Base-by-base conservation (phyloP, 2,329 filamentous ascomycete species). In the Colletotrichum orbiculare region DNA sequence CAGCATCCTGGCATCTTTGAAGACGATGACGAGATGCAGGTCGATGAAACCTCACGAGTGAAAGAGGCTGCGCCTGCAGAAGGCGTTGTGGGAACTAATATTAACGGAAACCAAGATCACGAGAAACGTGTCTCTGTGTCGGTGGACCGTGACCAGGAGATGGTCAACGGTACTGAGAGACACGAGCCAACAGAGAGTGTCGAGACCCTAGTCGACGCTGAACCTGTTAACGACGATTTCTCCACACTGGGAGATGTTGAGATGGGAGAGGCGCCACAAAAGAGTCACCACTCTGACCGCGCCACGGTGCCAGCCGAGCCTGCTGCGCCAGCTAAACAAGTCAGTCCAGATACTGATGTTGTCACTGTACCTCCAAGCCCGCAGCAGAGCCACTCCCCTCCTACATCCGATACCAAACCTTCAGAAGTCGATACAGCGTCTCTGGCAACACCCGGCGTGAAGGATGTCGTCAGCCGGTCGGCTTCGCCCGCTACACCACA, bases 361-460 rank as follows among this genome's bases (percentile, higher is more conserved):
- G 71, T 76, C 2, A 83, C 81, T 2, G 81, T 79, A 35, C 75
- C 76, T 2, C 76, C 75, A 2, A 85, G 82, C 61, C 75, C 75
- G n/a, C 78, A 78, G 54, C 76, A 75, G 13, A 86, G 80, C 53
- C 79, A 81, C 59, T 84, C 83, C 0, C 82, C 83, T 2, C 78
- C 75, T 6, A 82, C 80, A 0, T 81, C 82, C 6, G 84, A 86
- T 59, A 84, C 82, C 0, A 86, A 84, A 49, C 81, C 80, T 1
- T 84, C 82, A 0, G 84, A 86, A 10, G 71, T 78, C 1, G 83
- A 84, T 50, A 81, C 78, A 2, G 73, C 76, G 4, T 67, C 67
- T 39, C 11, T 68, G 12, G 57, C 64, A 13, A 66, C 64, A 34
- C 66, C 66, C 2, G 67, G 56, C 5, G 49, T 56, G 6, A 69